These are phyloP conservation scores for Acer campestre DNA, from an alignment of 345 rosid genomes.

Conservation along the genomic window DNA sequence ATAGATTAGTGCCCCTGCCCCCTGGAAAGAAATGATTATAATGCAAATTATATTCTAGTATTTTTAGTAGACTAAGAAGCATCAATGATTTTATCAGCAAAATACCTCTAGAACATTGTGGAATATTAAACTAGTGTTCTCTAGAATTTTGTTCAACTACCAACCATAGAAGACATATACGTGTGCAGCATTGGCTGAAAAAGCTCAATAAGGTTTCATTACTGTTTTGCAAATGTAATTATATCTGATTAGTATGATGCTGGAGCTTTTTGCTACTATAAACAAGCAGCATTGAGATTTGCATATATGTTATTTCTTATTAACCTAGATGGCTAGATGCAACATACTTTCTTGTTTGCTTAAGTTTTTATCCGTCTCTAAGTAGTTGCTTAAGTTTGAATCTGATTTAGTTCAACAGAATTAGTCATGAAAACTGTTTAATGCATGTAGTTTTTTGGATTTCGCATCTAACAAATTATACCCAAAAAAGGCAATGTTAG, in stretches of 20 bases:
- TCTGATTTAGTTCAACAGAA: no score
- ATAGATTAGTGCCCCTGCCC: slow-evolving; percentile 84
- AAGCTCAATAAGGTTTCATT: slow-evolving; percentile 76
- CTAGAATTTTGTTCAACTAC: slow-evolving; percentile 87
- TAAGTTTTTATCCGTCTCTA: background rate
- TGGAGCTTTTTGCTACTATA: background rate
- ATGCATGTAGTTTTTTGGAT: no score
- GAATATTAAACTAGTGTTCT: slow-evolving; percentile 72
- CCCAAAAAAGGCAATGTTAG: no score
- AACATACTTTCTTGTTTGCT: background rate
- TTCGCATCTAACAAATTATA: no score
- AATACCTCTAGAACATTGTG: slow-evolving; percentile 91
- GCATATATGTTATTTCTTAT: background rate
- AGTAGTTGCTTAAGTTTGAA: background rate
- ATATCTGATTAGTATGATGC: background rate
- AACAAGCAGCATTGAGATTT: background rate
- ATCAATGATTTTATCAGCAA: slow-evolving; percentile 10
- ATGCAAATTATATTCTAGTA: slow-evolving; percentile 24
- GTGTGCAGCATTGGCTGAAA: slow-evolving; percentile 82
- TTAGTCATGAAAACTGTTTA: no score
- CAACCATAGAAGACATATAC: slow-evolving; percentile 82
- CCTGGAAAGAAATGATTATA: slow-evolving; percentile 51
- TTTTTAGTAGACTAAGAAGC: slow-evolving; percentile 9
- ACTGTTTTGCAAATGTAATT: slow-evolving; percentile 12
- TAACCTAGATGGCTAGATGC: background rate